Evolutionary conservation across 2,329 filamentous ascomycete species (phyloP).

Genomic region (Davidsoniella eucalypti): DNA sequence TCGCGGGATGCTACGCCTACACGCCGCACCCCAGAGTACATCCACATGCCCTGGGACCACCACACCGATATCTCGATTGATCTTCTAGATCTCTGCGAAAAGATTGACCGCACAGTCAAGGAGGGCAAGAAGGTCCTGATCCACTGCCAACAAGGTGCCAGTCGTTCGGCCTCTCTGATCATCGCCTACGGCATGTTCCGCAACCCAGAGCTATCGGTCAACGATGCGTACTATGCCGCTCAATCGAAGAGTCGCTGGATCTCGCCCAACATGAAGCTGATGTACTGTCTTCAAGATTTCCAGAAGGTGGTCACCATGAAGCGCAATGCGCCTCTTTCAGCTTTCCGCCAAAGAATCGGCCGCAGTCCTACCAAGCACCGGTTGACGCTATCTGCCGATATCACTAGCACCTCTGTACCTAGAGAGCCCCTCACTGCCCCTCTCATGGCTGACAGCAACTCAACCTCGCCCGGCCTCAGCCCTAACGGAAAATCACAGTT

Average conservation of each 20-base stretch:
- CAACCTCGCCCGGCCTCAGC: conserved; percentile 6
- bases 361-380: conserved; percentile 44
- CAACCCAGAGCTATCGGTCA: conserved; percentile 59
- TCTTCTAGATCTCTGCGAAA: conserved; percentile 56
- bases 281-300: conserved; percentile 79
- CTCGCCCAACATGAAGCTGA: conserved; percentile 79
- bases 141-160: conserved; percentile 76
- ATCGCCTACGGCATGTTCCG: conserved; percentile 74
- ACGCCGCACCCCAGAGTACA: conserved; percentile 51
- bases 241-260: conserved; percentile 77
- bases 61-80: conserved; percentile 74
- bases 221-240: conserved; percentile 67
- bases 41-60: conserved; percentile 78
- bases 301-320: conserved; percentile 44
- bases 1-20: conserved; percentile 22
- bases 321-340: conserved; percentile 27
- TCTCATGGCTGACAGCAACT: conserved; percentile 36
- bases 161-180: conserved; percentile 69
- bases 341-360: conserved; percentile 32
- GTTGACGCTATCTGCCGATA: conserved; percentile 42
- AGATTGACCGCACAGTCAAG: conserved; percentile 54
- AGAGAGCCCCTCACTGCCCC: conserved; percentile 46
- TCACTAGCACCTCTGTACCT: conserved; percentile 29
- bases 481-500: conserved; percentile 23
- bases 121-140: conserved; percentile 65